These are phyloP conservation scores for Rhizopus arrhizus DNA, from an alignment of 371 early-diverging fungal species.

Conservation along the genomic window DNA sequence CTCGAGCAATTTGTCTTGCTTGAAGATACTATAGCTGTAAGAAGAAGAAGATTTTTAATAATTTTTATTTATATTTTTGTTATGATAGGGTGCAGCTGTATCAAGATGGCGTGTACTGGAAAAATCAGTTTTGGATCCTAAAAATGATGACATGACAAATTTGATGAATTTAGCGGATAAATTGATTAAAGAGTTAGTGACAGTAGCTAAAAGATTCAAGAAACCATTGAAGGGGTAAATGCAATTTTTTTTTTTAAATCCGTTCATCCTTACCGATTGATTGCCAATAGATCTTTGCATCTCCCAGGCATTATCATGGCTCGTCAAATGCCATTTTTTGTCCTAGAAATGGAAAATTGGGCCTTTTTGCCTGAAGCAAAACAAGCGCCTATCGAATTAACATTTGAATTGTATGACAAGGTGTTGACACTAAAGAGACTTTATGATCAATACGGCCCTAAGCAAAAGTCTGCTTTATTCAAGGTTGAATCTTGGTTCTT, in stretches of 20 bases:
- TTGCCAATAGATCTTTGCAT: slow-evolving; percentile 19
- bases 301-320: slow-evolving; percentile 47
- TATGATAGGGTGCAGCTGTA: slow-evolving; percentile 44
- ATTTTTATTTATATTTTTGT: neutral
- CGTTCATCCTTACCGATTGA: neutral
- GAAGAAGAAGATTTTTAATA: slow-evolving; percentile 7
- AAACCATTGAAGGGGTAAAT: slow-evolving; percentile 37
- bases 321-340: slow-evolving; percentile 50
- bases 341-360: slow-evolving; percentile 50
- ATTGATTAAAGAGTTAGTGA: slow-evolving; percentile 37
- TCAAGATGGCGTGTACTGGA: slow-evolving; percentile 38
- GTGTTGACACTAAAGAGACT: slow-evolving; percentile 40
- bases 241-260: neutral
- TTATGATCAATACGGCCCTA: slow-evolving; percentile 45
- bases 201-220: slow-evolving; percentile 35
- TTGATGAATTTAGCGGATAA: slow-evolving; percentile 42
- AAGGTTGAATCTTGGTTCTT: slow-evolving; percentile 65
- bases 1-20: slow-evolving; percentile 30
- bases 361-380: slow-evolving; percentile 36
- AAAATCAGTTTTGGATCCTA: slow-evolving; percentile 24
- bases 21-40: slow-evolving; percentile 40
- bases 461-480: slow-evolving; percentile 46
- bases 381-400: slow-evolving; percentile 43
- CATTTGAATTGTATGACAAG: slow-evolving; percentile 52
- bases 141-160: slow-evolving; percentile 30